A percentile compares a stretch with the other conserved stretches of the same genome.
Conservation (phyloP, 148 eudicot genomes). For the Camellia lanceoleosa region DNA sequence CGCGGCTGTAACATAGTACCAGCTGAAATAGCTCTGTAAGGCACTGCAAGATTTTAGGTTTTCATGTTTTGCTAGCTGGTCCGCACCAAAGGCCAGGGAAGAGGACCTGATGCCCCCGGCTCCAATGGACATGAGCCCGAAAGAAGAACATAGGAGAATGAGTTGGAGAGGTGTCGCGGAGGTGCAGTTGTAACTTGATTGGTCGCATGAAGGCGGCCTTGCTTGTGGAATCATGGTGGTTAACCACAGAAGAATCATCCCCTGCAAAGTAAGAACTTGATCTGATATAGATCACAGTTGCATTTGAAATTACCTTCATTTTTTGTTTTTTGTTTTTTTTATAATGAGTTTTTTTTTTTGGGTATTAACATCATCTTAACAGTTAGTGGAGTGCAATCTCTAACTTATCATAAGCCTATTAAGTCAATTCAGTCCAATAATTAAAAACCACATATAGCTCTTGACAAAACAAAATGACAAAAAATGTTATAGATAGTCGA, state of each 20-base stretch:
- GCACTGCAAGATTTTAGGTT: constrained; percentile 6
- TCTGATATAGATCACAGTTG: not conserved
- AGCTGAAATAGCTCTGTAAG: constrained; percentile 43
- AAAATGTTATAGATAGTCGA: too few species aligned
- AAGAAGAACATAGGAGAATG: constrained; percentile 27
- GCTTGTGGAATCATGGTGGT: constrained; percentile 47
- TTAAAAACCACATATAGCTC: too few species aligned
- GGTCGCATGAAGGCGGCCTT: constrained; percentile 33
- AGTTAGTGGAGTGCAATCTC: too few species aligned
- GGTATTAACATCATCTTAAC: too few species aligned
- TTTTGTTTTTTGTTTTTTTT: too few species aligned
- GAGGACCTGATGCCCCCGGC: constrained; percentile 51
- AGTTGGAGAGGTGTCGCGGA: constrained; percentile 27
- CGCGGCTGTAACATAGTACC: constrained; percentile 44
- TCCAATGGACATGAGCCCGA: constrained; percentile 50
- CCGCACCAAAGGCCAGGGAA: constrained; percentile 55
- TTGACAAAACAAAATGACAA: too few species aligned
- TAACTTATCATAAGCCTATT: too few species aligned
- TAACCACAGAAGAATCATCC: constrained; percentile 45
- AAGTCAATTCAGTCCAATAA: too few species aligned
- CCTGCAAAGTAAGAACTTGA: constrained; percentile 28
- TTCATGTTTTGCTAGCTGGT: constrained; percentile 33
- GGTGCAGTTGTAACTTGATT: constrained; percentile 24
- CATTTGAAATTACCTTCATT: not conserved
- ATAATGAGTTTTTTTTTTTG: too few species aligned